phyloP scores from a whole-genome alignment of 345 rosid genomes.

The Sonneratia caseolaris region DNA sequence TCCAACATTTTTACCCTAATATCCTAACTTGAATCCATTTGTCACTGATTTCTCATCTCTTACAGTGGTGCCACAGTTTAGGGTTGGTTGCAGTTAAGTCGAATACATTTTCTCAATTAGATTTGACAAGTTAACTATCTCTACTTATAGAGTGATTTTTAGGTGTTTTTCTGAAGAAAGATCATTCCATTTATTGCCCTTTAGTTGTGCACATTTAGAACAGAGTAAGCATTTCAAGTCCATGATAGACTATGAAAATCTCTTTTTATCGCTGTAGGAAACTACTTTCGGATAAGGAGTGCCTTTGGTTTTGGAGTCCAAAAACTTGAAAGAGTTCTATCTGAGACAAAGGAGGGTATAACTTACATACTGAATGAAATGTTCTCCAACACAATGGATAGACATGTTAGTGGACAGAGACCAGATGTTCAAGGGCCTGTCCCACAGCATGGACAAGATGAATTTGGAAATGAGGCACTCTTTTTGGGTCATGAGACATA shows the following conservation, averaged over 20 bases:
- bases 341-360: slow-evolving; percentile 42
- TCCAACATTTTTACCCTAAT: background rate
- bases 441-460: slow-evolving; percentile 31
- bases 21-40: background rate
- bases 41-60: background rate
- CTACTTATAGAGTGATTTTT: background rate
- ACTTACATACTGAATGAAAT: slow-evolving; percentile 51
- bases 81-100: background rate
- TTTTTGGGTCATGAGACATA: slow-evolving; percentile 26
- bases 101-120: background rate
- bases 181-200: background rate
- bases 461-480: slow-evolving; percentile 18
- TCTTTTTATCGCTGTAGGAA: slow-evolving; percentile 33
- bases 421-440: slow-evolving; percentile 63
- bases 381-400: slow-evolving; percentile 61
- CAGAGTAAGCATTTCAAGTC: background rate
- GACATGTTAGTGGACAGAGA: slow-evolving; percentile 72
- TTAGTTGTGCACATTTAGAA: background rate
- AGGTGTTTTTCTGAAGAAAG: background rate
- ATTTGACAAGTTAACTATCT: too few relatives aligned
- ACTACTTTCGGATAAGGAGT: slow-evolving; percentile 71
- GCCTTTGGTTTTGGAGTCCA: slow-evolving; percentile 89
- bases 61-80: background rate
- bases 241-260: background rate
- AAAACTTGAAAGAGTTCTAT: slow-evolving; percentile 61